Evolutionary conservation across 495 filamentous ascomycete genomes (phyloP), one percentile per base, ranked within the genome.

Genomic region (Penicillium mononematosum): DNA sequence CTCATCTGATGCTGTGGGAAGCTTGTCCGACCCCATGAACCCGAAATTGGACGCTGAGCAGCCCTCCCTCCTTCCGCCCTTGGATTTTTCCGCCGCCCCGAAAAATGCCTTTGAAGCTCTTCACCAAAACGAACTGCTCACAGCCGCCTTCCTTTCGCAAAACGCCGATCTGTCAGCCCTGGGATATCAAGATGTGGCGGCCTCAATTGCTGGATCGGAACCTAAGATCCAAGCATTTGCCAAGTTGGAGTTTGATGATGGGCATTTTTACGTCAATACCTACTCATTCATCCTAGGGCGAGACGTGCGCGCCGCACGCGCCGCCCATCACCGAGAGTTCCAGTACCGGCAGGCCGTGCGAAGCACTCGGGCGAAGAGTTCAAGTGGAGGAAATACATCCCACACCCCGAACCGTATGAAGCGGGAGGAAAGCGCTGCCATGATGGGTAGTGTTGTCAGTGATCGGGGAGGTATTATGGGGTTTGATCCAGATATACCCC

Each of bases 201-300:
- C 70, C 16, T 80, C 76, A 12, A 57, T 72, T 19, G 63, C 71
- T 14, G 77, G 76, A 2, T 80, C 78, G 4, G 78, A 80, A 55
- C 77, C 77, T 47, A 72, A 72, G 44, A 81, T 83, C 43, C 75
- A 80, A 63, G 87, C 84, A 27, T 89, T 83, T 71, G 87, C 87
- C 32, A 89, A 86, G 68, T 76, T 90, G 27, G 80, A 83, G 60
- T 89, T 90, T 66, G 76, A 81, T 36, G 87, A 90, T 71, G 86
- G 86, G 14, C 79, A 85, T 63, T 90, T 87, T 65, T 89, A 88
- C 65, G 84, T 88, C 76, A 88, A 82, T 50, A 88, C 86, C 10
- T 83, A 85, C 60, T 78, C 78, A 1, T 79, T 89, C 25, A 80
- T 83, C 19, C 73, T 90, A 22, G 87, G 87, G 45, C 84, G 87